phyloP scores from a whole-genome alignment of 345 rosid species.

The Mallotus nudiflorus region DNA sequence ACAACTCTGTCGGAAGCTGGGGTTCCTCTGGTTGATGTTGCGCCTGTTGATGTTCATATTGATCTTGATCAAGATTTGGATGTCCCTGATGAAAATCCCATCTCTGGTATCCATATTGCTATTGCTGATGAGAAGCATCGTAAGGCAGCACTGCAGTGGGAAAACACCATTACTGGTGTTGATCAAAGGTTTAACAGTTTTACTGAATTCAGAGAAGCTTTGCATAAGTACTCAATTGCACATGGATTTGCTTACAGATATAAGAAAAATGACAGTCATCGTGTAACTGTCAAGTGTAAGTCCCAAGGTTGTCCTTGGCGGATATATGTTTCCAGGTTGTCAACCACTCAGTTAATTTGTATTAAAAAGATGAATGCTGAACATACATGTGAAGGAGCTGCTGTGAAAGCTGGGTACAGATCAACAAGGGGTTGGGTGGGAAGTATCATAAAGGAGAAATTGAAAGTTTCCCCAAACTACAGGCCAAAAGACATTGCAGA shows the following conservation, averaged over 20 bases:
- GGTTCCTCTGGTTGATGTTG: slow-evolving; percentile 36
- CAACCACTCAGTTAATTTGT: slow-evolving; percentile 79
- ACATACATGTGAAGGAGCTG: slow-evolving; percentile 90
- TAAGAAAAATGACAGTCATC: slow-evolving; percentile 91
- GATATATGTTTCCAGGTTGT: slow-evolving; percentile 77
- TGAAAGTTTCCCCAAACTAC: slow-evolving; percentile 79
- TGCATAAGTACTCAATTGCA: slow-evolving; percentile 86
- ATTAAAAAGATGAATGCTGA: slow-evolving; percentile 78
- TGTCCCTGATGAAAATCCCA: slow-evolving; percentile 42
- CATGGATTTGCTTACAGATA: slow-evolving; percentile 86
- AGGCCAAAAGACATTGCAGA: slow-evolving; percentile 90
- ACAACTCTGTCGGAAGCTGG: slow-evolving; percentile 62
- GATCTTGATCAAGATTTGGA: slow-evolving; percentile 29
- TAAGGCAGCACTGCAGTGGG: slow-evolving; percentile 81
- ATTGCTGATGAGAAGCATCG: slow-evolving; percentile 46
- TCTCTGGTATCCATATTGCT: slow-evolving; percentile 39
- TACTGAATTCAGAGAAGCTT: slow-evolving; percentile 80
- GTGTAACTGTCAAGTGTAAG: slow-evolving; percentile 88
- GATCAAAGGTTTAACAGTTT: slow-evolving; percentile 85
- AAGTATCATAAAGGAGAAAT: slow-evolving; percentile 83
- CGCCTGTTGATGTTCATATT: slow-evolving; percentile 38
- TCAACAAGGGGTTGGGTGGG: slow-evolving; percentile 95
- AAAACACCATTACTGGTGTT: slow-evolving; percentile 80
- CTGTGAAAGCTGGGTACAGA: slow-evolving; percentile 73
- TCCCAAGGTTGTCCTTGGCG: slow-evolving; percentile 92